Evolutionary conservation across 371 early-diverging fungal genomes (phyloP), one percentile per base, ranked within the genome.

Genomic region (Catenaria anguillulae): DNA sequence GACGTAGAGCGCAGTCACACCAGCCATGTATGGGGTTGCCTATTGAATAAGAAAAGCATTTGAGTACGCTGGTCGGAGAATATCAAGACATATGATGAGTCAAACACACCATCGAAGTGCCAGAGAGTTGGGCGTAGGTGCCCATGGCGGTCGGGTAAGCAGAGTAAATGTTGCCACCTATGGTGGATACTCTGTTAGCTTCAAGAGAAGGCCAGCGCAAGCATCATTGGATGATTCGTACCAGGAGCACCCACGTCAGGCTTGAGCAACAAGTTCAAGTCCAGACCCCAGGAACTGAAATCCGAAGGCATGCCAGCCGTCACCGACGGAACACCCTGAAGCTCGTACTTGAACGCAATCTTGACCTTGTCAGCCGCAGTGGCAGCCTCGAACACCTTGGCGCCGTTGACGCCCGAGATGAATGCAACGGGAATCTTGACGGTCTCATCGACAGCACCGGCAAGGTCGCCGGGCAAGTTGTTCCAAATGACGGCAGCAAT

Each of bases 271-370:
- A 88, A 69, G 64, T 83, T 80, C 17, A 83, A 78, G 6, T 78
- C 83, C 0, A 84, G 75, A 31, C 88, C 88, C 82, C 81, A 86
- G 21, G 87, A 86, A 34, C 75, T 74, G 56, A 74, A 80, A 45
- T 42, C 35, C 33, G 37, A 45, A 56, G 13, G 58, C 55, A 71
- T 65, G 31, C 81, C 83, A 35, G 69, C 77, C 4, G 67, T 62
- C 23, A 73, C 71, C 61, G 69, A 65, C 19, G 31, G 55, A 62
- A 73, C 33, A 1, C 4, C 23, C 43, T 31, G 6, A 10, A 4
- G 8, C 13, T 58, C 31, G 29, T 8, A 12, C 24, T 23, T 36
- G 36, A 35, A 33, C 43, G 33, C 8, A 21, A 42, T 15, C 15
- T 8, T 58, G 29, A 58, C 52, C 29, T 13, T 36, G 29, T n/a